Evolutionary conservation across 179 eudicot genomes (phyloP), one percentile per base, ranked within the genome.

Genomic region (Heliamphora pulchella): DNA sequence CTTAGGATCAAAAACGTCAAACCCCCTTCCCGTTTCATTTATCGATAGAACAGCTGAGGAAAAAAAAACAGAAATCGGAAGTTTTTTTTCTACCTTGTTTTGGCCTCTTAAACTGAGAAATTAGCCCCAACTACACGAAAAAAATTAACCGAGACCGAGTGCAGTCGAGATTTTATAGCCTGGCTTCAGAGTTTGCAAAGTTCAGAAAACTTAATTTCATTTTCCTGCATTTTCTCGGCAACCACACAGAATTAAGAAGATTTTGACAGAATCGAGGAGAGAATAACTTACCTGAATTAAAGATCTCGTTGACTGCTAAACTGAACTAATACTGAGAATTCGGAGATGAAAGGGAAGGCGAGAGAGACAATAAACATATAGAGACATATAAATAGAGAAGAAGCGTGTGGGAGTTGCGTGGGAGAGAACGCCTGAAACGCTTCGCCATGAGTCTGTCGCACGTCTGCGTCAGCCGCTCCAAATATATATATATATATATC

Each of bases 381-480:
- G 14, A 75, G 50, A 5, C 9, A 50, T 2, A 20, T 50, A 71
- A 44, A 68, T 13, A 72, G 72, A 54, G 69, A 17, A 47, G 80
- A 58, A 58, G 87, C 77, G 82, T 74, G 89, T 82, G 91, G 83
- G 79, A 54, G 84, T 75, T 83, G 91, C 91, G 91, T 88, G 91
- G 17, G 72, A 65, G 88, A 53, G 17, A 55, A 81, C 39, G 85
- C 76, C 31, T 46, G 57, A 46, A 70, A 68, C 83, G 86, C 74
- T 83, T 69, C 78, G 87, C 83, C 89, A 81, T 83, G 89, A 87
- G 91, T 82, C 51, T 63, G n/a, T 74, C 91, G 75, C 89, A 77
- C 53, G 91, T 83, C 87, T 77, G 78, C 85, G 83, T 87, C 78
- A 59, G 17, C 77, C 31, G 4, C 46, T n/a, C 55, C 66, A 70